Base-by-base conservation (phyloP, 2,329 filamentous ascomycete species). In the Fusarium nodosum region DNA sequence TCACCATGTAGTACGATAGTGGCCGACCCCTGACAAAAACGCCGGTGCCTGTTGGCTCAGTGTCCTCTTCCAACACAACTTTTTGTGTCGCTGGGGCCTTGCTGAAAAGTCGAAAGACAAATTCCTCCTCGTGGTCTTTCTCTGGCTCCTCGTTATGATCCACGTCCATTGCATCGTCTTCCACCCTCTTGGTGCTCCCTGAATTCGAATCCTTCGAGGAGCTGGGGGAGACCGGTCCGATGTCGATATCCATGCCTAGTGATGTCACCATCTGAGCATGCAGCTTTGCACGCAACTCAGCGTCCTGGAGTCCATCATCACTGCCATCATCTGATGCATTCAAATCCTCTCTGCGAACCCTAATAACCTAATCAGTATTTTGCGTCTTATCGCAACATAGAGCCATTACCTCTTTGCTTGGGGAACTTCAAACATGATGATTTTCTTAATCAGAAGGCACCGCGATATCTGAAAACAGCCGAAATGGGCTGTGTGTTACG, bases 91-190 rank as follows among this genome's bases (percentile, higher is more conserved):
- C 77, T 7, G 77, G 78, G 20, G 83, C 78, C 45, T 81, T 80
- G 65, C 83, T 82, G 74, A 90, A 90, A 30, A 90, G 82, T 11
- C 86, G 82, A 73, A 90, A 90, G 56, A 84, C 82, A 68, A 88
- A 89, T 54, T 83, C 82, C 24, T 72, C 75, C 13, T 77, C 72
- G 9, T 68, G 71, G 10, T 72, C 77, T 18, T 66, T 61, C 36
- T 68, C 66, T 7, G 22, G 62, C n/a, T 57, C 60, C 9, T 65
- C 63, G 11, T 31, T 36, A 30, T 55, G 16, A 13, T 44, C 52
- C 56, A 61, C 28, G 54, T 57, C 31, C 56, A 46, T 54, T 39
- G 56, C 63, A 24, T 69, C 64, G 26, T 44, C 46, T 15, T 48
- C 55, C 34, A 62, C 38, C 46, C 70, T 44, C 39, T 71, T 45